Percentiles rank a stretch among this genome's conserved stretches.
Evolutionary conservation across 176 grass and related monocot genomes (phyloP).

Genomic region (Eragrostis nindensis): DNA sequence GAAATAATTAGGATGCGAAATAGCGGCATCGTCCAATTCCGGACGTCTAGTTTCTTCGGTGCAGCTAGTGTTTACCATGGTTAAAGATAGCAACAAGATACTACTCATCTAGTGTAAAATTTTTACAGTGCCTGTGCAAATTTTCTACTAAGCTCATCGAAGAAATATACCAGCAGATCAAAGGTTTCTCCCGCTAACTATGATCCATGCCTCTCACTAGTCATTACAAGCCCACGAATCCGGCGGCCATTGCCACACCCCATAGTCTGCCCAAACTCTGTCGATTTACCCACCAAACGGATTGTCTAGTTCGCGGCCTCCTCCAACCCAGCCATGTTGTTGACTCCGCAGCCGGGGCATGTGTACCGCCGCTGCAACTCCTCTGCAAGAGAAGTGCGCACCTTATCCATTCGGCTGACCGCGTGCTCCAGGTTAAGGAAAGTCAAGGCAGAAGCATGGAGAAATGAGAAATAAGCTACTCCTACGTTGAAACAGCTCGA

Average conservation of each 20-base stretch:
- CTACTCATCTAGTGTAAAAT: too few relatives aligned
- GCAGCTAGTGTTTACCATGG: too few relatives aligned
- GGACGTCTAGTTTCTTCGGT: too few relatives aligned
- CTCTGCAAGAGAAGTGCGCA: conserved; percentile 61
- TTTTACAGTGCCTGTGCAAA: too few relatives aligned
- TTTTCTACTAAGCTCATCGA: too few relatives aligned
- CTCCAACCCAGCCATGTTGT: conserved; percentile 61
- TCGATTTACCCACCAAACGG: not conserved
- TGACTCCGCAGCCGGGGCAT: conserved; percentile 65
- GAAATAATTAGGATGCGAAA: too few relatives aligned
- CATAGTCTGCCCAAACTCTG: not conserved
- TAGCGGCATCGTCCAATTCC: too few relatives aligned
- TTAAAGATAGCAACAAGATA: too few relatives aligned
- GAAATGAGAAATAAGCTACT: not conserved
- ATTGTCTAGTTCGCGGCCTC: conserved; percentile 19
- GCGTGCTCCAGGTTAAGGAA: conserved; percentile 76
- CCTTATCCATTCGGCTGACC: conserved; percentile 56
- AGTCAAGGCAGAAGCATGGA: not conserved
- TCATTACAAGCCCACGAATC: not conserved
- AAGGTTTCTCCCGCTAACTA: not conserved
- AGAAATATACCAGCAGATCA: not conserved
- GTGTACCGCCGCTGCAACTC: conserved; percentile 57
- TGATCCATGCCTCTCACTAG: not conserved
- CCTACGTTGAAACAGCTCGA: not conserved
- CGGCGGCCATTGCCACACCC: not conserved